Conservation (phyloP, 1,139 yeast genomes). For the Pichia sp. region DNA sequence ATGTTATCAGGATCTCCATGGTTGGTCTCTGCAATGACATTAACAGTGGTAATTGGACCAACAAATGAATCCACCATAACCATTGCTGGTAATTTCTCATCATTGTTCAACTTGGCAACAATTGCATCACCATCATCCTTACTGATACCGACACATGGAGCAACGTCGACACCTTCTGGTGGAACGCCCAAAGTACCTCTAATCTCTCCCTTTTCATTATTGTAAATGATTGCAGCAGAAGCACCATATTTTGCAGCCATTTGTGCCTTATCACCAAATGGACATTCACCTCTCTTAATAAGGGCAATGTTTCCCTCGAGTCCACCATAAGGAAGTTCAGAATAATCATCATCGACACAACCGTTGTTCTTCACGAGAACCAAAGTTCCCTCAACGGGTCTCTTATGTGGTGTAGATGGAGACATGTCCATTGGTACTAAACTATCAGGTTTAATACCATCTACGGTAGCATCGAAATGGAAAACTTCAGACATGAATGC, state of each 20-base stretch:
- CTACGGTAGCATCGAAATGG: slow-evolving; percentile 43
- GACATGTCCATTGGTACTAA: slow-evolving; percentile 56
- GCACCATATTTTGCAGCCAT: slow-evolving; percentile 79
- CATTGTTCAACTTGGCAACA: slow-evolving; percentile 24
- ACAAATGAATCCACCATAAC: slow-evolving; percentile 61
- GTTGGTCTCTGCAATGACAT: slow-evolving; percentile 78
- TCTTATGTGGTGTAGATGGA: slow-evolving; percentile 62
- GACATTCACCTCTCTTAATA: slow-evolving; percentile 73
- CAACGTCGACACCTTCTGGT: slow-evolving; percentile 57
- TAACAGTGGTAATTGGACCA: slow-evolving; percentile 56
- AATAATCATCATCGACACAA: slow-evolving; percentile 57
- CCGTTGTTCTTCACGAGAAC: slow-evolving; percentile 57
- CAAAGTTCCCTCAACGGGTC: slow-evolving; percentile 50
- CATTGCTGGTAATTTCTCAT: slow-evolving; percentile 34
- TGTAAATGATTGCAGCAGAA: slow-evolving; percentile 66
- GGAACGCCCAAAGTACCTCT: slow-evolving; percentile 78
- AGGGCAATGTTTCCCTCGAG: slow-evolving; percentile 53
- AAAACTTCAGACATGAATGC: slow-evolving; percentile 67
- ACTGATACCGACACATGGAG: slow-evolving; percentile 66
- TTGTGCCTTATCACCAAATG: slow-evolving; percentile 71
- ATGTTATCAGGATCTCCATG: slow-evolving; percentile 81
- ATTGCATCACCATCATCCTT: slow-evolving; percentile 48
- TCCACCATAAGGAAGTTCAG: slow-evolving; percentile 24
- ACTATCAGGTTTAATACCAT: slow-evolving; percentile 46
- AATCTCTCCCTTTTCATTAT: slow-evolving; percentile 50